Conservation (phyloP, 1,139 yeast genomes). For the Saccharomyces hybrid region DNA sequence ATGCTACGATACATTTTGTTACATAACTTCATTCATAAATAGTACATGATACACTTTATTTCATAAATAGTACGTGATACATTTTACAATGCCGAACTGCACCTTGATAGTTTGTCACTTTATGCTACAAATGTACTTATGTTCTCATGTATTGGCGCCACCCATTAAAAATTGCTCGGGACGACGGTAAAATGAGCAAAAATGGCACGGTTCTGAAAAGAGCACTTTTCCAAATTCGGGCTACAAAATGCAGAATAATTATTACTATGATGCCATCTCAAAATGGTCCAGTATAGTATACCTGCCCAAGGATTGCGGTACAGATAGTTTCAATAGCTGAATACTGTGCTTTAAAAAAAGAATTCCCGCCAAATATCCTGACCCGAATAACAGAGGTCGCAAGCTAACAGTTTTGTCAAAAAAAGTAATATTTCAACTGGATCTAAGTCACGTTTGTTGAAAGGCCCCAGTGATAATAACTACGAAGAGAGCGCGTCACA, state of each 20-base stretch:
- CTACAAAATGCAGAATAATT: neutral
- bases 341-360: neutral
- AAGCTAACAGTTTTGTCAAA: neutral
- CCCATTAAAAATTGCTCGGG: neutral
- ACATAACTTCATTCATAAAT: too few species aligned
- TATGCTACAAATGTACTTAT: too few species aligned
- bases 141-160: neutral
- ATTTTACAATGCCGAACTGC: too few species aligned
- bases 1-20: too few species aligned
- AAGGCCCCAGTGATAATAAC: neutral
- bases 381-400: neutral
- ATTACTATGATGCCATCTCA: neutral
- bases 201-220: neutral
- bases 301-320: neutral
- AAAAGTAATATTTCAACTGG: neutral
- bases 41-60: neutral
- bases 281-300: neutral
- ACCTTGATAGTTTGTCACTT: neutral
- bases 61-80: too few species aligned
- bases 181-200: neutral
- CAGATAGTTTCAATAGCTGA: neutral
- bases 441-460: neutral
- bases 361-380: neutral
- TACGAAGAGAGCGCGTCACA: neutral
- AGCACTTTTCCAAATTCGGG: neutral